These are phyloP conservation scores for Trichoderma harzianum DNA, from an alignment of 2,329 filamentous ascomycete genomes.

Conservation along the genomic window DNA sequence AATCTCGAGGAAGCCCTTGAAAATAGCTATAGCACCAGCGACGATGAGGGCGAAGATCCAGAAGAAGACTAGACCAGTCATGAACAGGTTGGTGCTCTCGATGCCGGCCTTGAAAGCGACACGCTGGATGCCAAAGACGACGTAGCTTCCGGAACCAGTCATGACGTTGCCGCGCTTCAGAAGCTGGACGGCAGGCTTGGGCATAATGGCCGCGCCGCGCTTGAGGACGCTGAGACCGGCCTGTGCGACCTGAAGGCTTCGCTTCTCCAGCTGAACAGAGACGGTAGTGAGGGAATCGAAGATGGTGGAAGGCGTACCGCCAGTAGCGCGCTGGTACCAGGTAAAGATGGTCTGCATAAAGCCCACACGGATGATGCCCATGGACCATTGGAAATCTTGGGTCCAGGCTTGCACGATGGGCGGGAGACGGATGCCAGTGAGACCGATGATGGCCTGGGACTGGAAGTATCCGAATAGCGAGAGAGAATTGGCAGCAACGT, in stretches of 20 bases:
- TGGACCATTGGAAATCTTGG: constrained; percentile 96
- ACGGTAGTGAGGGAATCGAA: constrained; percentile 70
- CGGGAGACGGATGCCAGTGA: constrained; percentile 76
- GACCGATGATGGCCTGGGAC: constrained; percentile 84
- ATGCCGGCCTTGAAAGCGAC: constrained; percentile 83
- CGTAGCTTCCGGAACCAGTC: constrained; percentile 52
- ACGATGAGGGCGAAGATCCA: constrained; percentile 76
- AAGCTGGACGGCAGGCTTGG: constrained; percentile 40
- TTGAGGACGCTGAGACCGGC: constrained; percentile 46
- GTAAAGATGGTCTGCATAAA: constrained; percentile 88
- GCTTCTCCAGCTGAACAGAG: constrained; percentile 80
- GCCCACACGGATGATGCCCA: constrained; percentile 86
- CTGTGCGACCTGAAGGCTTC: constrained; percentile 41
- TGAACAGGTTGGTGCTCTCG: constrained; percentile 87
- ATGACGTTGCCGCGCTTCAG: constrained; percentile 54
- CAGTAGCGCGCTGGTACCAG: constrained; percentile 94
- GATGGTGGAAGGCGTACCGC: constrained; percentile 76
- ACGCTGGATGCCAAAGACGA: constrained; percentile 80
- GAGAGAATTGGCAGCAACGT: constrained; percentile 88
- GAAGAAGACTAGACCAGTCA: constrained; percentile 89
- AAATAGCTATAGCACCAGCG: constrained; percentile 66
- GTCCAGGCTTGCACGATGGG: constrained; percentile 92
- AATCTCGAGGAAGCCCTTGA: constrained; percentile 78
- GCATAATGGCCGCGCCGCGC: constrained; percentile 53
- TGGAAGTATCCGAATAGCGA: constrained; percentile 97